Evolutionary conservation across 1,284 basidiomycete species (phyloP), one percentile per base, ranked within the genome.

Genomic region (Taiwanofungus camphoratus): DNA sequence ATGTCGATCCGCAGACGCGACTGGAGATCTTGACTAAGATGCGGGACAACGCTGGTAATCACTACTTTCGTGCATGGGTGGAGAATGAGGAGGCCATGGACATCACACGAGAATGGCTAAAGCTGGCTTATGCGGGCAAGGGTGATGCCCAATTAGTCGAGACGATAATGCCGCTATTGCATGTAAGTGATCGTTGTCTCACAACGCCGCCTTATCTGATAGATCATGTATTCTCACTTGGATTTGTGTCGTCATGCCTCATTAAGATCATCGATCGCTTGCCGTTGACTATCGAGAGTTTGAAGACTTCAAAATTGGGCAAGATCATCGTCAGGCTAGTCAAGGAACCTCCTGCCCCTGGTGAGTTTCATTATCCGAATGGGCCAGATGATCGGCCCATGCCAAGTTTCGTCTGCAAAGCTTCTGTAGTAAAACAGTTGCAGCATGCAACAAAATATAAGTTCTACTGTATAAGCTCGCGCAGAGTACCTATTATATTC

Each of bases 61-160:
- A 87, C 56, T 90, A 89, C 57, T 89, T 86, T 59, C 77, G 84
- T 36, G 85, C 85, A 4, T 90, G 86, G 87, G 73, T 78, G 16
- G 86, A 87, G 60, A 87, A 85, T 59, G 18, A 60, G 33, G 63
- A 63, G 39, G 87, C 86, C 16, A 79, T 90, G 68, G 82, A 84
- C 46, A 71, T 89, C 35, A 77, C 84, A 27, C 72, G 82, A 44
- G 83, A 86, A 52, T 90, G 87, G 87, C 65, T 90, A 46, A 86
- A 82, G 63, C 69, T 79, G 3, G 81, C 76, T 33, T 72, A 73
- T 48, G 63, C 66, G 16, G 74, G 73, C 26, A 78, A 77, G 53
- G 66, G 62, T 36, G 82, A 80, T 50, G 70, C 65, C 44, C 66
- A 72, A 48, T 61, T 81, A 50, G 73, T 77, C 42, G 82, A 87